Conservation (phyloP, 208 protist genomes). For the Strigomonas oncopelti region DNA sequence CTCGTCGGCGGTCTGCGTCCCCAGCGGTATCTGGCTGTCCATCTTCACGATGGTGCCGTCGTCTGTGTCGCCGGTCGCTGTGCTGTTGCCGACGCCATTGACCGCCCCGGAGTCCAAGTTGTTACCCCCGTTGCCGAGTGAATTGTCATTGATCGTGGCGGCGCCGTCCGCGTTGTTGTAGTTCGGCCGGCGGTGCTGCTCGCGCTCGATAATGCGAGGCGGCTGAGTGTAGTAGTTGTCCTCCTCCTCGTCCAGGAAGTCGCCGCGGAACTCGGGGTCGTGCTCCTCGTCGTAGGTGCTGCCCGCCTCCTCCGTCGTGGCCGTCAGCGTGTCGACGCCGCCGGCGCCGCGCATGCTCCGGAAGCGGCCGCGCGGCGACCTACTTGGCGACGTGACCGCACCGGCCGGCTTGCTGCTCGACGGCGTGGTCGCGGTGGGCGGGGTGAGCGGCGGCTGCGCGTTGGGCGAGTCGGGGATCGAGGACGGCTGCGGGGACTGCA, state of each 20-base stretch:
- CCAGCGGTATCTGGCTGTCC: background rate
- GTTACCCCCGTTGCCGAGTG: background rate
- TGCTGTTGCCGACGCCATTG: background rate
- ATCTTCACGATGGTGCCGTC: no score
- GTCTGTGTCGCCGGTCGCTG: background rate
- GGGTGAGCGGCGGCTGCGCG: slow-evolving; percentile 19
- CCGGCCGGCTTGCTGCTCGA: background rate
- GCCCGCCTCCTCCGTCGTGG: slow-evolving; percentile 77
- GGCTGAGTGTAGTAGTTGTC: slow-evolving; percentile 15
- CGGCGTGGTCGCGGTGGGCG: background rate
- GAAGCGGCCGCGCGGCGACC: slow-evolving; percentile 29
- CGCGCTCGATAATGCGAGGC: slow-evolving; percentile 83
- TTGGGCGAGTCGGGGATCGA: slow-evolving; percentile 27
- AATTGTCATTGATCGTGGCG: background rate
- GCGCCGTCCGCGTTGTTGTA: slow-evolving; percentile 18
- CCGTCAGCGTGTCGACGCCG: slow-evolving; percentile 43
- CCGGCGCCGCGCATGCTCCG: slow-evolving; percentile 18
- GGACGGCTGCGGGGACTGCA: slow-evolving; percentile 21
- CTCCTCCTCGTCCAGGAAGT: slow-evolving; percentile 18
- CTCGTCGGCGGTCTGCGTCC: slow-evolving; percentile 13
- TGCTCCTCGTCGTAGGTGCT: slow-evolving; percentile 45
- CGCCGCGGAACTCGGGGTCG: slow-evolving; percentile 10
- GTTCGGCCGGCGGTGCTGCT: slow-evolving; percentile 60
- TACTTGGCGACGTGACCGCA: slow-evolving; percentile 20
- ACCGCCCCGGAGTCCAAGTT: no score